Evolutionary conservation across 768 basidiomycete species (phyloP).

Genomic region (Vararia minispora): DNA sequence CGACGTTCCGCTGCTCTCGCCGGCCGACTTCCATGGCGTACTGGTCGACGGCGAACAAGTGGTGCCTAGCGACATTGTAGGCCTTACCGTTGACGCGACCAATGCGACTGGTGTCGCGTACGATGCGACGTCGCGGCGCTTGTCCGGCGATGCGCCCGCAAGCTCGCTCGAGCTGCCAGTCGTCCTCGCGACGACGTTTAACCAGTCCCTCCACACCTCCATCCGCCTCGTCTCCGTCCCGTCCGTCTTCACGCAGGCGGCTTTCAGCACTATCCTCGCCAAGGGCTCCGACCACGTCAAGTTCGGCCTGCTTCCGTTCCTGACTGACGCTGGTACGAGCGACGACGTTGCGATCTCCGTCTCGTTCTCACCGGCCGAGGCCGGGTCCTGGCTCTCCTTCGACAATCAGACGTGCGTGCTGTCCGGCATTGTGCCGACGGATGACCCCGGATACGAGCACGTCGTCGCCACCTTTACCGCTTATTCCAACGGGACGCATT

Average conservation of each 20-base stretch:
- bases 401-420: slow-evolving; percentile 34
- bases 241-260: slow-evolving; percentile 56
- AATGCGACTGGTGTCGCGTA: slow-evolving; percentile 46
- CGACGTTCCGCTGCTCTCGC: slow-evolving; percentile 38
- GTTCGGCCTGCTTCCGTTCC: slow-evolving; percentile 44
- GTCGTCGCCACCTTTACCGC: slow-evolving; percentile 54
- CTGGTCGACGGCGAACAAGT: slow-evolving; percentile 50
- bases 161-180: slow-evolving; percentile 42
- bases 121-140: slow-evolving; percentile 38
- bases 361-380: slow-evolving; percentile 39
- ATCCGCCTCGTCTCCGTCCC: slow-evolving; percentile 57
- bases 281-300: slow-evolving; percentile 37
- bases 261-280: slow-evolving; percentile 45
- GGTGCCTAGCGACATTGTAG: slow-evolving; percentile 45
- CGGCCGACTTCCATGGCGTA: slow-evolving; percentile 51
- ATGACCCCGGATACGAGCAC: slow-evolving; percentile 27
- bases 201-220: slow-evolving; percentile 54
- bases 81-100: slow-evolving; percentile 48
- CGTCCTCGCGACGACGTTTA: slow-evolving; percentile 48
- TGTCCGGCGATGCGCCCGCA: slow-evolving; percentile 56
- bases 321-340: slow-evolving; percentile 34
- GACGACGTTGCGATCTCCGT: slow-evolving; percentile 43
- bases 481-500: slow-evolving; percentile 53
- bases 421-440: slow-evolving; percentile 42
- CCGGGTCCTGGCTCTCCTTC: slow-evolving; percentile 42